Evolutionary conservation across 495 filamentous ascomycete species (phyloP), one percentile per base, ranked within the genome.

Genomic region (Saxophila tyrrhenica): DNA sequence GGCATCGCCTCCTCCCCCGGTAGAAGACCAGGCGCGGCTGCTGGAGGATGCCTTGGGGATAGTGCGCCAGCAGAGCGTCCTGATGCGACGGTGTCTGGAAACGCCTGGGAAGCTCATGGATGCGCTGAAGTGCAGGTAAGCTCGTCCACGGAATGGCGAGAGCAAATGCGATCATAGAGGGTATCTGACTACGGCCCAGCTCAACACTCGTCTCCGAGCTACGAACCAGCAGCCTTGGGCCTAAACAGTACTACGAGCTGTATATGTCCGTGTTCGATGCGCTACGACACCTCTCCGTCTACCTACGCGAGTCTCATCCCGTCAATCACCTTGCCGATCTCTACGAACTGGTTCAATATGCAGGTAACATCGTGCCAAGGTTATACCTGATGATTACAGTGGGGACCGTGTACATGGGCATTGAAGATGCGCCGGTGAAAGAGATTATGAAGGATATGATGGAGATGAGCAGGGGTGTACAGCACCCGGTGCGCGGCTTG

Each of bases 361-460:
- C 92, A 29, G 92, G 92, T 51, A 98, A 98, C 69, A 96, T 98
- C 52, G 83, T 98, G 50, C 92, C 92, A 25, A 84, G 92, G 57
- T 75, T 98, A 46, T 98, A 97, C 66, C 81, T 98, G 48, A 98
- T 98, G 92, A 88, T 98, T 62, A 97, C 92, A 0, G 92, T 98
- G 21, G 92, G 92, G 32, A 98, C 92, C 2, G 92, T 95, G 29
- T 98, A 98, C 72, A 98, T 98, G 92, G 83, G 87, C 10, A 91
- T 98, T 61, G 86, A 92, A 66, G 92, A 95, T 79, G 94, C 92
- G 44, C 92, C 92, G 2, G 91, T 98, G 58, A 98, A 98, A 72
- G 92, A 98, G 72, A 89, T 98, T 52, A 98, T 98, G 92, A 98
- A 98, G 70, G 92, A 98, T 66, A 98, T 98, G 92, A 98, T 98